phyloP scores from a whole-genome alignment of 2,329 filamentous ascomycete species.

The Teratosphaeria epicoccoides region DNA sequence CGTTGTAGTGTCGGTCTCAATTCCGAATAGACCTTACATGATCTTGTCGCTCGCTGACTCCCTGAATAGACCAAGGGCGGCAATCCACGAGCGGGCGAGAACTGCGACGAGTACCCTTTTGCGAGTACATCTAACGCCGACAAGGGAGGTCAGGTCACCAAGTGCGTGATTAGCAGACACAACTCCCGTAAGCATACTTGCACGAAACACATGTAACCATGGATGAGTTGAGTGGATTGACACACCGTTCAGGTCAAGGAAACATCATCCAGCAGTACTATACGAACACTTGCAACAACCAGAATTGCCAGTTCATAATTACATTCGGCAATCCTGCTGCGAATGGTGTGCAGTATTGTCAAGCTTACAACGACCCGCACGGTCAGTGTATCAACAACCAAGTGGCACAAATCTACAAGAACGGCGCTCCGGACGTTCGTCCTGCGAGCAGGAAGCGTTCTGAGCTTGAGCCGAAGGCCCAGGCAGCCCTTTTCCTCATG shows the following conservation, averaged over 20 bases:
- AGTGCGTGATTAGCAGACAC: neutral
- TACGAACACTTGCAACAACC: neutral
- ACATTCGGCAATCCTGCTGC: neutral
- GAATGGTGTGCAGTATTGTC: neutral
- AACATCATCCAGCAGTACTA: neutral
- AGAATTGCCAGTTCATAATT: neutral
- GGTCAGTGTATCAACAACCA: neutral
- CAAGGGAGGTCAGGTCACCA: conserved; percentile 1
- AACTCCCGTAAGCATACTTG: neutral
- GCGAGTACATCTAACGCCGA: conserved; percentile 1
- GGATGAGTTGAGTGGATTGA: neutral
- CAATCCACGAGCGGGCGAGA: neutral
- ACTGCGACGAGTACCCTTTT: conserved; percentile 1
- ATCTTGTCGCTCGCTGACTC: neutral
- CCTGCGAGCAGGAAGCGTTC: neutral
- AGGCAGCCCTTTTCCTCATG: neutral
- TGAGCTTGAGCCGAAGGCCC: neutral
- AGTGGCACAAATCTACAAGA: neutral
- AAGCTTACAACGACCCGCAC: conserved; percentile 1
- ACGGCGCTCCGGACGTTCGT: conserved; percentile 1
- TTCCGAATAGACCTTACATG: neutral
- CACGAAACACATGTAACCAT: neutral
- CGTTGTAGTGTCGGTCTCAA: neutral
- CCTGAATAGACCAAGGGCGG: neutral
- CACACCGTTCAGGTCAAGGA: neutral